Percentiles rank a stretch among this genome's conserved stretches.
Conservation (phyloP, 1,284 basidiomycete genomes). For the Trichosporon ovoides region DNA sequence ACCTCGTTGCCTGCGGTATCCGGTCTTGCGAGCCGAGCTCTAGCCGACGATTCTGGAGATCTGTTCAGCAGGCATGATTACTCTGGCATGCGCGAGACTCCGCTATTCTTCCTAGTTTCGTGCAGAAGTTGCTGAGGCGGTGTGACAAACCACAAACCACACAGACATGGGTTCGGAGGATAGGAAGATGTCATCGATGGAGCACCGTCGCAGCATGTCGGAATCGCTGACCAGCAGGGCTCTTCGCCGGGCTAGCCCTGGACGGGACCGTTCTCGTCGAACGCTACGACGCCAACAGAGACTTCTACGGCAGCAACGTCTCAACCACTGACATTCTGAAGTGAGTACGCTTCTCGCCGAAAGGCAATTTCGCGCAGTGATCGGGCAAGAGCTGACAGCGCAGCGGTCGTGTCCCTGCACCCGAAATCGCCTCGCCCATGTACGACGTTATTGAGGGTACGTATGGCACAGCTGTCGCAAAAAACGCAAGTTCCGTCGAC, state of each 20-base stretch:
- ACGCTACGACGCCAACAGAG: constrained; percentile 86
- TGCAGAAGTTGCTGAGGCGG: not conserved
- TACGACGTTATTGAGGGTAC: constrained; percentile 85
- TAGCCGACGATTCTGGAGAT: no score
- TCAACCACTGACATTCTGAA: constrained; percentile 81
- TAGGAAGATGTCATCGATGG: no score
- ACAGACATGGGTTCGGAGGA: no score
- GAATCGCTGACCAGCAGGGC: constrained; percentile 53
- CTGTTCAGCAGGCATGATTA: no score
- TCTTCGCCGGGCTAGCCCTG: constrained; percentile 90
- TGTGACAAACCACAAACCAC: no score
- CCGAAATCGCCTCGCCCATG: constrained; percentile 85
- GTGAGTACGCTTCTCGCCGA: constrained; percentile 21
- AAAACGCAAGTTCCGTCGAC: not conserved
- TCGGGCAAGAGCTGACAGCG: not conserved
- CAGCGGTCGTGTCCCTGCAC: constrained; percentile 76
- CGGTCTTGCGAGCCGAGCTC: no score
- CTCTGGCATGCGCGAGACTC: no score
- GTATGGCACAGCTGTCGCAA: constrained; percentile 4
- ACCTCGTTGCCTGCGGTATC: no score
- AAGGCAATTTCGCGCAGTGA: not conserved
- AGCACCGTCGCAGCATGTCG: no score
- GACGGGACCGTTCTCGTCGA: constrained; percentile 95
- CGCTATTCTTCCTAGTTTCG: no score
- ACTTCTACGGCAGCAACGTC: constrained; percentile 90